Conservation (phyloP, 2,329 filamentous ascomycete species). For the Metarhizium anisopliae region DNA sequence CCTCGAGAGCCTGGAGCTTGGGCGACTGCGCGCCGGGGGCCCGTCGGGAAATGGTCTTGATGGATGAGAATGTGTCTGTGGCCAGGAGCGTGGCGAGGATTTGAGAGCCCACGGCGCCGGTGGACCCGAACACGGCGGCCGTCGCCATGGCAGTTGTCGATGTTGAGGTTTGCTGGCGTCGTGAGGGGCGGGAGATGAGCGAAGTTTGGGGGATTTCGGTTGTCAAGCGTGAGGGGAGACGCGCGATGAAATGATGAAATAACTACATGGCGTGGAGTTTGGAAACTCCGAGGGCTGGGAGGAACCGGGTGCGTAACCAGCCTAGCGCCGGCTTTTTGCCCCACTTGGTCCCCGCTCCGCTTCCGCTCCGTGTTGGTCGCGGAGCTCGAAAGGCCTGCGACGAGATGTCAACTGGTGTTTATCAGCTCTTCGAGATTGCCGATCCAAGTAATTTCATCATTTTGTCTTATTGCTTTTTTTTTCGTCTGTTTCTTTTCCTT, state of each 20-base stretch:
- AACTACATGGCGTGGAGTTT: too few relatives aligned
- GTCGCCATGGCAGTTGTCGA: conserved; percentile 13
- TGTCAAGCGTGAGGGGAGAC: too few relatives aligned
- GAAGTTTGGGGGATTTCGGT: too few relatives aligned
- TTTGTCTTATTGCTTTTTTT: too few relatives aligned
- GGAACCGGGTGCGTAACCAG: too few relatives aligned
- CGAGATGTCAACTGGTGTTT: too few relatives aligned
- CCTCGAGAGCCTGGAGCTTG: conserved; percentile 54
- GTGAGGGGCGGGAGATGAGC: not conserved
- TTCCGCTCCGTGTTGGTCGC: not conserved
- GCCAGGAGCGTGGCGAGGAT: conserved; percentile 60
- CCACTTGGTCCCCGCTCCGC: not conserved
- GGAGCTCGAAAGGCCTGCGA: too few relatives aligned
- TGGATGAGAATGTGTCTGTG: conserved; percentile 38
- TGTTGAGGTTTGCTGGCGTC: not conserved
- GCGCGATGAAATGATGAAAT: too few relatives aligned
- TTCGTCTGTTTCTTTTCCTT: too few relatives aligned
- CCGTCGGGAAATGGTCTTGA: conserved; percentile 60
- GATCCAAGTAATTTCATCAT: too few relatives aligned
- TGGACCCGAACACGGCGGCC: conserved; percentile 52
- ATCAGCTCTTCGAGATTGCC: too few relatives aligned
- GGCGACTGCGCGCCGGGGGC: conserved; percentile 44
- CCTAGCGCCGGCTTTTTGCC: not conserved
- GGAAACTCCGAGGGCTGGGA: too few relatives aligned
- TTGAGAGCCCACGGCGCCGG: conserved; percentile 61